phyloP scores from a whole-genome alignment of 495 filamentous ascomycete genomes.

The Xanthoparmelia taractica region DNA sequence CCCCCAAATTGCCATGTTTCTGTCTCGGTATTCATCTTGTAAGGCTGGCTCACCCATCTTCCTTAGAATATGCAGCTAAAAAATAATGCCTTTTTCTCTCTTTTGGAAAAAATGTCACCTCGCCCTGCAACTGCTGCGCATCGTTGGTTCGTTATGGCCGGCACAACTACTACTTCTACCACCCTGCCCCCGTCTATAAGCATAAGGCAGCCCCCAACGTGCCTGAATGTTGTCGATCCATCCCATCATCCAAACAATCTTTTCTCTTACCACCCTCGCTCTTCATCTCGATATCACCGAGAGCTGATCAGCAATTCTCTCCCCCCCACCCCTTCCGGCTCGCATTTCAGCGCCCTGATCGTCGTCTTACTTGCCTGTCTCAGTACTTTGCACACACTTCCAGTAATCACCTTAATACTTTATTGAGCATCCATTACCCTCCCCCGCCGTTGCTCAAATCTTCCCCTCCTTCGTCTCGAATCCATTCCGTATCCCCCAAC shows the following conservation, averaged over 20 bases:
- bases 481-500: neutral
- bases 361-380: slow-evolving; percentile 8
- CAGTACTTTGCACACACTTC: neutral
- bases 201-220: slow-evolving; percentile 16
- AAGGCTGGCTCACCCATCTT: slow-evolving; percentile 6
- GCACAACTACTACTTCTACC: slow-evolving; percentile 4
- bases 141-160: slow-evolving; percentile 14
- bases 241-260: slow-evolving; percentile 13
- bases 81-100: neutral
- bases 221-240: slow-evolving; percentile 16
- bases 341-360: slow-evolving; percentile 14
- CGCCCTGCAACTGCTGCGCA: slow-evolving; percentile 14
- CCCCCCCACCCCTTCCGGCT: too few relatives aligned
- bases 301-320: slow-evolving; percentile 10
- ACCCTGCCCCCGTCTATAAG: slow-evolving; percentile 10
- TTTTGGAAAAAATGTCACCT: neutral
- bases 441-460: neutral
- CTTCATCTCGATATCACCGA: slow-evolving; percentile 5
- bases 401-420: slow-evolving; percentile 8
- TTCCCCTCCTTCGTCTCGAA: slow-evolving; percentile 3
- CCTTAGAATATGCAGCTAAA: slow-evolving; percentile 6
- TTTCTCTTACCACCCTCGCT: neutral
- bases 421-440: neutral
- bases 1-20: neutral
- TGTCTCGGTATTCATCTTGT: slow-evolving; percentile 2